Base-by-base conservation (phyloP, 179 eudicot species). In the Actinidia polygama region DNA sequence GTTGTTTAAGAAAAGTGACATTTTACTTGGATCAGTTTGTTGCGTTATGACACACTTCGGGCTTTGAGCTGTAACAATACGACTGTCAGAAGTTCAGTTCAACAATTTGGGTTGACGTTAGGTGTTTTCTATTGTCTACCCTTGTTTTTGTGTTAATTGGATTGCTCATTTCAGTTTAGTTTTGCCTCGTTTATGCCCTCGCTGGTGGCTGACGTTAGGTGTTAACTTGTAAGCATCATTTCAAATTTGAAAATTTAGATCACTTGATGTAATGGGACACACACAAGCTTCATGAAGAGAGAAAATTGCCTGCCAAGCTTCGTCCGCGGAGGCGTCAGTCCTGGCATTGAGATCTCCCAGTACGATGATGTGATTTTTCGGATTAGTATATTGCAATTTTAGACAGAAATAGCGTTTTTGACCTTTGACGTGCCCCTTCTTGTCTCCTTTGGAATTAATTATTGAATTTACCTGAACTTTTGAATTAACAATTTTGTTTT, bases 11-110 rank as follows among this genome's bases (percentile, higher is more conserved):
- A 81, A 19, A 47, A 68, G 7, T 58, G 46, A 24, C 4, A 3
- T 21, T 10, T 26, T 68, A 79, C 40, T 58, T 30, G 11, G 46
- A 57, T 70, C 23, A 55, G 58, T 82, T 40, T 82, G 80, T 77
- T 55, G 53, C 15, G 18, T 15, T 46, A 54, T 21, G 58, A 10
- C 24, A 77, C 68, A 10, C 15, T 12, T 30, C 10, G 69, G 54
- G 75, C 44, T 59, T 30, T 77, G 66, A 9, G 30, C 40, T 79
- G 82, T 19, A 53, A 67, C 82, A 54, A 10, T 51, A 51, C 19
- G 63, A 30, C 24, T 46, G 4, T 11, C 8, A 10, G 11, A 68
- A 79, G 30, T 57, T 69, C 44, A 70, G 10, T 24, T 7, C 21
- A 7, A 68, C 53, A 80, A 18, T 55, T 55, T 80, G 49, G 73